A percentile compares a stretch with the other conserved stretches of the same genome.
These are phyloP conservation scores for Magnusiomyces tetraspermus DNA, from an alignment of 1,139 yeast species.

Conservation along the genomic window DNA sequence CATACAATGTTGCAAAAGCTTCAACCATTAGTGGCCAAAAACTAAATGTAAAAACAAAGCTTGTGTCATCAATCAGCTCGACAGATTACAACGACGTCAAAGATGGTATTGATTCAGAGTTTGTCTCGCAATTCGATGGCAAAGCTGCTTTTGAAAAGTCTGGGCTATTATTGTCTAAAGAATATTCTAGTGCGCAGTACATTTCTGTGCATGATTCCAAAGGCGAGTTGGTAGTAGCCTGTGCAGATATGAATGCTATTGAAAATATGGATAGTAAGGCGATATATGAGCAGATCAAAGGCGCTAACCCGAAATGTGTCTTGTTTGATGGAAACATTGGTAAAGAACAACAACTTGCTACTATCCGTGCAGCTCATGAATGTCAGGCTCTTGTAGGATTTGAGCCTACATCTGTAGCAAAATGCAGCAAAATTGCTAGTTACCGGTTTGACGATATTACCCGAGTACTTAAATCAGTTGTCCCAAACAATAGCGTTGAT, in stretches of 20 bases:
- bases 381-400: slow-evolving; percentile 37
- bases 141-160: slow-evolving; percentile 33
- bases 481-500: slow-evolving; percentile 35
- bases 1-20: slow-evolving; percentile 64
- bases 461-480: slow-evolving; percentile 17
- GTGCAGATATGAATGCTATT: slow-evolving; percentile 74
- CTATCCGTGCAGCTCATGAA: slow-evolving; percentile 29
- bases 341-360: slow-evolving; percentile 33
- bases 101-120: background rate
- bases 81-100: slow-evolving; percentile 44
- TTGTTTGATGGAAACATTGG: slow-evolving; percentile 66
- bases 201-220: slow-evolving; percentile 51
- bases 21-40: slow-evolving; percentile 24
- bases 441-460: slow-evolving; percentile 16
- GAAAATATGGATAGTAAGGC: slow-evolving; percentile 42
- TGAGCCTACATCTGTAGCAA: slow-evolving; percentile 71
- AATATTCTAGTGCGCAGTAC: slow-evolving; percentile 54
- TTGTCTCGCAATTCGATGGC: slow-evolving; percentile 32
- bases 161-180: slow-evolving; percentile 34
- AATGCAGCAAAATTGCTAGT: slow-evolving; percentile 36
- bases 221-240: slow-evolving; percentile 65
- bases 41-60: slow-evolving; percentile 31
- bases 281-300: slow-evolving; percentile 29
- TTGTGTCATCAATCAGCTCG: slow-evolving; percentile 53
- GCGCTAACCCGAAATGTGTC: slow-evolving; percentile 35